phyloP scores from a whole-genome alignment of 106 monocot species.

The Agapanthus africanus region DNA sequence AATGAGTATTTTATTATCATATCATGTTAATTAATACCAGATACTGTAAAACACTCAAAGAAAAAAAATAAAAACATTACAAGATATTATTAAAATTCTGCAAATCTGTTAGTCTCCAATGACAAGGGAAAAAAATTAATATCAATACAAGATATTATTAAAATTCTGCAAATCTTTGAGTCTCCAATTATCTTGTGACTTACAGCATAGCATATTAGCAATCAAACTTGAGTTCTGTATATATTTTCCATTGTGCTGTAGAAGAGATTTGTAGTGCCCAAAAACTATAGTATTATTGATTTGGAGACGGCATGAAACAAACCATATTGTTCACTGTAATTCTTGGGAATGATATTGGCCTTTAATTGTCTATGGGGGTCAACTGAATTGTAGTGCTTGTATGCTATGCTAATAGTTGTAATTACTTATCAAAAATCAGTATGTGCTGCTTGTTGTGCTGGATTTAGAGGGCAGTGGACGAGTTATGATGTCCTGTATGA shows the following conservation, averaged over 20 bases:
- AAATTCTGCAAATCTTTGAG: not conserved
- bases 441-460: too few species aligned
- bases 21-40: not conserved
- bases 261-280: not conserved
- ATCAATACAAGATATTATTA: not conserved
- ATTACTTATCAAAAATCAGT: too few species aligned
- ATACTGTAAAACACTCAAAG: not conserved
- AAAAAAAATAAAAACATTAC: not conserved
- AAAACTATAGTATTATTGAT: too few species aligned
- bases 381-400: too few species aligned
- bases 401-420: too few species aligned
- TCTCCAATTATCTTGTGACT: not conserved
- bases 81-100: not conserved
- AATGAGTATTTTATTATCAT: not conserved
- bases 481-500: too few species aligned
- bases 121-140: too few species aligned
- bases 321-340: too few species aligned
- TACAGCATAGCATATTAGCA: not conserved
- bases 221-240: not conserved
- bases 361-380: too few species aligned
- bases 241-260: not conserved
- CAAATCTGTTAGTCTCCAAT: not conserved
- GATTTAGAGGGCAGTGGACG: too few species aligned
- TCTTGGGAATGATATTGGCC: too few species aligned
- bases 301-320: too few species aligned